These are phyloP conservation scores for Paraconiothyrium sp. DNA, from an alignment of 2,329 filamentous ascomycete species.

Conservation along the genomic window DNA sequence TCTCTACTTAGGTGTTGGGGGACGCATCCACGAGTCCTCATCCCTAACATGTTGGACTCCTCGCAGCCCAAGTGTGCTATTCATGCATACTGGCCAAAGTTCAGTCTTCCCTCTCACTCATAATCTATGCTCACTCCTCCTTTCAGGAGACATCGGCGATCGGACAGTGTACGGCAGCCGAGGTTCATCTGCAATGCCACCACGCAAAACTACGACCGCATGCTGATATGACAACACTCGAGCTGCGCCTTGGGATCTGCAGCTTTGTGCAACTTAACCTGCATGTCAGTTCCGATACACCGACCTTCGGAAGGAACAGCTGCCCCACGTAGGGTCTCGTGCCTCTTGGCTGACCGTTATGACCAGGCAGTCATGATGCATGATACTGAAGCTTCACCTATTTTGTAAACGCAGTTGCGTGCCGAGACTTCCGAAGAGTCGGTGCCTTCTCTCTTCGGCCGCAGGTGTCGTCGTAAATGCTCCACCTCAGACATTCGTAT, in stretches of 20 bases:
- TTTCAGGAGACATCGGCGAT: background rate
- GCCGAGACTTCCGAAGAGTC: background rate
- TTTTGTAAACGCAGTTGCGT: background rate
- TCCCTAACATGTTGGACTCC: background rate
- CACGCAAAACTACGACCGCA: background rate
- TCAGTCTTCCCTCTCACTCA: background rate
- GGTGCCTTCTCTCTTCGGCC: background rate
- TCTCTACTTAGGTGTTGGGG: too few relatives aligned
- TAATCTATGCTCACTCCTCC: background rate
- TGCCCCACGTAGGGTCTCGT: background rate
- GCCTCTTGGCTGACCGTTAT: background rate
- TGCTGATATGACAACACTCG: background rate
- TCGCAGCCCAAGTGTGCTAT: background rate
- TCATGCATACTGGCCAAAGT: background rate
- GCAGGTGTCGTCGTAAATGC: background rate
- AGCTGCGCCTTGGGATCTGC: background rate
- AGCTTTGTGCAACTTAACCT: background rate
- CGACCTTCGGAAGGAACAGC: background rate
- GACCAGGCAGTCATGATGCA: background rate
- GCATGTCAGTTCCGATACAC: background rate
- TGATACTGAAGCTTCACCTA: background rate
- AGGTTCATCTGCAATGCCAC: background rate
- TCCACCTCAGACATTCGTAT: background rate
- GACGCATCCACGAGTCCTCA: too few relatives aligned
- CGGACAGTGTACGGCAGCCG: background rate